phyloP scores from a whole-genome alignment of 1,284 basidiomycete species.

The Moesziomyces aphidis region DNA sequence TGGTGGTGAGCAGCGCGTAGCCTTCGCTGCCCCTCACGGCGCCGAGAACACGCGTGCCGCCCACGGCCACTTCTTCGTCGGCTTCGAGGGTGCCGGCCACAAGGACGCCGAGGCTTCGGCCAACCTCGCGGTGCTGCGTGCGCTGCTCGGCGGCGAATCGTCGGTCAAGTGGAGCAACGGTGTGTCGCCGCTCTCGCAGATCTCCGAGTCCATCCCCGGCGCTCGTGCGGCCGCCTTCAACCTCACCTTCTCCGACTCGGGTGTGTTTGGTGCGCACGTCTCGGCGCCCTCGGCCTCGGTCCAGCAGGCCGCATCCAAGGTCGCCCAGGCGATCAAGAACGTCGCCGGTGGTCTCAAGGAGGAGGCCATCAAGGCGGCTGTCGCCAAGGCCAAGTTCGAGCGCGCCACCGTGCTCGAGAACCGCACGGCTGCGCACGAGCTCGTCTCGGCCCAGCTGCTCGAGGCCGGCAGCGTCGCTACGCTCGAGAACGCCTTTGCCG shows the following conservation, averaged over 20 bases:
- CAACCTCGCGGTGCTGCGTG: conserved; percentile 62
- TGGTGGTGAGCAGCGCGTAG: conserved; percentile 64
- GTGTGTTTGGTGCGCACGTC: conserved; percentile 63
- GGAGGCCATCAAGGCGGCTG: conserved; percentile 55
- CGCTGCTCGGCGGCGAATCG: conserved; percentile 62
- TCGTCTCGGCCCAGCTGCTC: conserved; percentile 56
- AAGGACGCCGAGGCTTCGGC: conserved; percentile 41
- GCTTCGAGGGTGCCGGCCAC: conserved; percentile 60
- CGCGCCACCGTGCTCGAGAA: conserved; percentile 57
- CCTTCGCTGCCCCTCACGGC: conserved; percentile 59
- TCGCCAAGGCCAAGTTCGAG: conserved; percentile 66
- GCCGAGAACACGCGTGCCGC: conserved; percentile 50
- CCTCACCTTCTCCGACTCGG: conserved; percentile 59
- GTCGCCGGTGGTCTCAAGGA: conserved; percentile 54
- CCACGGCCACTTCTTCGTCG: conserved; percentile 64
- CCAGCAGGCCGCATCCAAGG: conserved; percentile 52
- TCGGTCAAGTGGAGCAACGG: conserved; percentile 66
- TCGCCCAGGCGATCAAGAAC: conserved; percentile 57
- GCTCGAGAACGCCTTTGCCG: conserved; percentile 49
- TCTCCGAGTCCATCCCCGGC: conserved; percentile 43
- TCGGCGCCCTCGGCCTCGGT: conserved; percentile 55
- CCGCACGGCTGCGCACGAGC: conserved; percentile 53
- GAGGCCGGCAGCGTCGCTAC: conserved; percentile 39
- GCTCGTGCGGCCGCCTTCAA: conserved; percentile 63
- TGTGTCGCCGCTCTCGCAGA: conserved; percentile 54